Percentiles rank a stretch among this genome's conserved stretches.
Conservation (phyloP, 345 rosid species). For the Bruguiera sexangula region DNA sequence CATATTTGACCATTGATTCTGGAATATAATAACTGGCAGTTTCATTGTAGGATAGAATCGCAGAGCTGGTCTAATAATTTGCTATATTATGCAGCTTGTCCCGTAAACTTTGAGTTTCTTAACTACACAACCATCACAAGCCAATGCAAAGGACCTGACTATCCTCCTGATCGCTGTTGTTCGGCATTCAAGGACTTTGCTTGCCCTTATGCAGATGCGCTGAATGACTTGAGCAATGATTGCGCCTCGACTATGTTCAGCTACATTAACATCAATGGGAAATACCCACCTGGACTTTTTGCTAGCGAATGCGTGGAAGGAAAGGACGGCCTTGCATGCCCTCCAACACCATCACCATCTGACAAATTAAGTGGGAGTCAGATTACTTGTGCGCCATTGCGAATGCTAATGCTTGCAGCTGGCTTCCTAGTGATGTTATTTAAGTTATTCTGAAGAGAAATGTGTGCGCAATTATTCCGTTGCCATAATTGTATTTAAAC, state of each 20-base stretch:
- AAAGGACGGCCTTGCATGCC: slow-evolving; percentile 55
- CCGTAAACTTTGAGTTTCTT: slow-evolving; percentile 59
- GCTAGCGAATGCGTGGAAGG: slow-evolving; percentile 51
- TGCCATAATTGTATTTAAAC: neutral
- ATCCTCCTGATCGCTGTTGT: slow-evolving; percentile 45
- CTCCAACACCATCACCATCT: slow-evolving; percentile 35
- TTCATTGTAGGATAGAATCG: neutral
- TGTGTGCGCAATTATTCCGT: neutral
- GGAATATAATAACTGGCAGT: neutral
- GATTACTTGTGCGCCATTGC: neutral
- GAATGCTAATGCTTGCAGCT: slow-evolving; percentile 14
- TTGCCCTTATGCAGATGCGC: slow-evolving; percentile 44
- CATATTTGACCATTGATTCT: no score
- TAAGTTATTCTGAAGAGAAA: neutral
- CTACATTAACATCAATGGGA: slow-evolving; percentile 58
- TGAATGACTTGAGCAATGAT: slow-evolving; percentile 46
- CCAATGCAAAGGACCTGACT: slow-evolving; percentile 56
- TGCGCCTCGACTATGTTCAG: slow-evolving; percentile 61
- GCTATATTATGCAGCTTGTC: slow-evolving; percentile 39
- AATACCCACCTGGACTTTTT: slow-evolving; percentile 64
- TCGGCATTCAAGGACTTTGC: slow-evolving; percentile 53
- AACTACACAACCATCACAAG: slow-evolving; percentile 49
- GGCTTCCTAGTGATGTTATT: neutral
- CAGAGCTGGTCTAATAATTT: neutral
- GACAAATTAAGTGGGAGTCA: slow-evolving; percentile 17